Conservation (phyloP, 2,329 filamentous ascomycete genomes). For the Scedosporium minutisporum region DNA sequence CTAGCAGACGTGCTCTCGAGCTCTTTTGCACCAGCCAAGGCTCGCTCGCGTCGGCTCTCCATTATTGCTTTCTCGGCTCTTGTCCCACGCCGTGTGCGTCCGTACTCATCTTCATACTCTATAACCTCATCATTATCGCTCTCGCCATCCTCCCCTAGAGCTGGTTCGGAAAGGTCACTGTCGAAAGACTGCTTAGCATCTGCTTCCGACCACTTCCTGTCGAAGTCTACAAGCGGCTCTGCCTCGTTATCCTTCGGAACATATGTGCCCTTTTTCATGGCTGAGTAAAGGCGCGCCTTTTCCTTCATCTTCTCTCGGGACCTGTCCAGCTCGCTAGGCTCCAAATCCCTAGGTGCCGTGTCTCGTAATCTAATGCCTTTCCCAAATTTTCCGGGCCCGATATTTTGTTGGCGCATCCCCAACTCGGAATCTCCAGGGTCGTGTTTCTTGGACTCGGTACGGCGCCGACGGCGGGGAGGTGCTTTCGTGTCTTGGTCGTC, state of each 20-base stretch:
- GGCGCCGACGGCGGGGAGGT: constrained; percentile 30
- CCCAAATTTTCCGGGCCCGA: not conserved
- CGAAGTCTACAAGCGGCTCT: constrained; percentile 78
- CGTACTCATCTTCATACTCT: constrained; percentile 88
- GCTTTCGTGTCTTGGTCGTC: constrained; percentile 29
- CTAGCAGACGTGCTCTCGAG: constrained; percentile 61
- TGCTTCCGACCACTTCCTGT: constrained; percentile 83
- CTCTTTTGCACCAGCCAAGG: constrained; percentile 46
- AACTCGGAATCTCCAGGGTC: not conserved
- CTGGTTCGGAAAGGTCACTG: constrained; percentile 15
- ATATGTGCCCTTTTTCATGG: constrained; percentile 84
- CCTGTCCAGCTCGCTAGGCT: constrained; percentile 49
- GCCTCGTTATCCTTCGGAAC: constrained; percentile 55
- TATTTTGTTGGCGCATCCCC: not conserved
- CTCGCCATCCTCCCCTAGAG: constrained; percentile 13
- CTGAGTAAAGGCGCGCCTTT: constrained; percentile 80
- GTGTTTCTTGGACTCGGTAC: not conserved
- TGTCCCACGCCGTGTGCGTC: constrained; percentile 67
- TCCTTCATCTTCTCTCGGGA: constrained; percentile 77
- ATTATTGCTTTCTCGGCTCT: constrained; percentile 56
- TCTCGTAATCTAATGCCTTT: not conserved
- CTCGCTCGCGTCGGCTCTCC: constrained; percentile 44
- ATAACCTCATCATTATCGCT: constrained; percentile 52
- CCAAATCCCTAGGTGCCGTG: not conserved
- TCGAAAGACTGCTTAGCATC: constrained; percentile 31